Evolutionary conservation across 805 yeast genomes (phyloP).

Genomic region (Saccharomyces mikatae): DNA sequence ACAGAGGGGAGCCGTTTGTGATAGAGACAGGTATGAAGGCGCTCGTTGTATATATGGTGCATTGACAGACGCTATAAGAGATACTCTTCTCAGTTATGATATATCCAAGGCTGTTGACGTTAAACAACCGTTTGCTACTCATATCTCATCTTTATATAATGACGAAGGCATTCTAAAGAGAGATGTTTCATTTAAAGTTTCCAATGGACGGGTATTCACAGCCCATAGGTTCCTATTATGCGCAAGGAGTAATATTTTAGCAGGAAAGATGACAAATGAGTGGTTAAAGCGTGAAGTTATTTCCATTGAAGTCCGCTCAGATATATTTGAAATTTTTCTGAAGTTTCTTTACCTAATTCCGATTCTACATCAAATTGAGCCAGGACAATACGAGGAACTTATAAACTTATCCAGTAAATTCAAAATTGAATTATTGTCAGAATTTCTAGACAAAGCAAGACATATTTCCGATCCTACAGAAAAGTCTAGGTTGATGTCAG

Average conservation of each 20-base stretch:
- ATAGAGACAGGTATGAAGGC: constrained; percentile 75
- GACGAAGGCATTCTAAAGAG: constrained; percentile 14
- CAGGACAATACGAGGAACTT: constrained; percentile 25
- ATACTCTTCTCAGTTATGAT: constrained; percentile 50
- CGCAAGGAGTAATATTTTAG: constrained; percentile 32
- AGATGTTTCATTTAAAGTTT: constrained; percentile 21
- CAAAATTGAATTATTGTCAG: constrained; percentile 32
- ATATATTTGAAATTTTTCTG: constrained; percentile 21
- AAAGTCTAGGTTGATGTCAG: constrained; percentile 28
- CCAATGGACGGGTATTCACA: constrained; percentile 7
- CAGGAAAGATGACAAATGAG: constrained; percentile 12
- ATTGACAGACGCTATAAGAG: constrained; percentile 55
- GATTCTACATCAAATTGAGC: constrained; percentile 33
- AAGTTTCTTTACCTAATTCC: constrained; percentile 34
- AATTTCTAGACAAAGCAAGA: constrained; percentile 28
- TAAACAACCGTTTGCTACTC: constrained; percentile 66
- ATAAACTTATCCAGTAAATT: constrained; percentile 30
- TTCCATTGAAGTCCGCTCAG: constrained; percentile 1
- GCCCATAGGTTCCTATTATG: constrained; percentile 38
- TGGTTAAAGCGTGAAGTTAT: neutral
- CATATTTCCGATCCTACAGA: constrained; percentile 25
- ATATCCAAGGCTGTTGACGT: constrained; percentile 61
- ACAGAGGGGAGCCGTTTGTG: constrained; percentile 66
- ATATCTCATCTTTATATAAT: constrained; percentile 40
- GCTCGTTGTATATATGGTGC: constrained; percentile 76